phyloP scores from a whole-genome alignment of 106 monocot genomes.

The Dendrobium huoshanense region DNA sequence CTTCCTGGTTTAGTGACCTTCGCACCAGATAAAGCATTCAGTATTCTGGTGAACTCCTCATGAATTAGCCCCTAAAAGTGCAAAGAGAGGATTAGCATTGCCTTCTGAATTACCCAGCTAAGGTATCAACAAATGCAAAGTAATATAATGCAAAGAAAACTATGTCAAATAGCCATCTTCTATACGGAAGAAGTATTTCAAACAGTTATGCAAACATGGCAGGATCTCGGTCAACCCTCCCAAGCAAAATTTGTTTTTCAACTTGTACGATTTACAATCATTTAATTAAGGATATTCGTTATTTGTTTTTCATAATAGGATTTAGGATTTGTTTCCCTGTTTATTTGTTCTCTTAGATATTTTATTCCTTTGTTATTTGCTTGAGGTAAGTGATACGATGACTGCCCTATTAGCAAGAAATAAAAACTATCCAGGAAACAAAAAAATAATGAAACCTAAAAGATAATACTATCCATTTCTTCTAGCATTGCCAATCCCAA shows the following conservation, averaged over 20 bases:
- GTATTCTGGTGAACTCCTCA: constrained; percentile 79
- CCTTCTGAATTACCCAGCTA: background rate
- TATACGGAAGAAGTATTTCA: background rate
- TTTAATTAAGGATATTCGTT: background rate
- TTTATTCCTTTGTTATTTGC: too few relatives aligned
- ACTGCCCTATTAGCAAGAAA: too few relatives aligned
- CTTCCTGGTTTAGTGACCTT: constrained; percentile 92
- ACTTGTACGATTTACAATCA: background rate
- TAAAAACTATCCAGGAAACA: too few relatives aligned
- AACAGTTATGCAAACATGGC: background rate
- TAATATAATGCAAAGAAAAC: background rate
- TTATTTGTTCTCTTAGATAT: too few relatives aligned
- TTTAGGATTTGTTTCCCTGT: background rate
- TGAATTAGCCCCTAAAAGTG: constrained; percentile 75
- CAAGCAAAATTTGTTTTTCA: background rate
- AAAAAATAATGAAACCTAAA: too few relatives aligned
- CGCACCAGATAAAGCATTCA: constrained; percentile 87
- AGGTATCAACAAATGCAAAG: background rate
- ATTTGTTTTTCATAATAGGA: background rate
- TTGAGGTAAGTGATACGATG: too few relatives aligned
- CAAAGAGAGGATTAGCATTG: background rate
- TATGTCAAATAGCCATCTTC: background rate
- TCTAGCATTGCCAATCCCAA: too few relatives aligned
- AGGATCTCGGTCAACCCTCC: background rate
- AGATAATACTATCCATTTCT: too few relatives aligned